A percentile compares a stretch with the other conserved stretches of the same genome.
Evolutionary conservation across 495 filamentous ascomycete genomes (phyloP).

Genomic region (Aspergillus taichungensis): DNA sequence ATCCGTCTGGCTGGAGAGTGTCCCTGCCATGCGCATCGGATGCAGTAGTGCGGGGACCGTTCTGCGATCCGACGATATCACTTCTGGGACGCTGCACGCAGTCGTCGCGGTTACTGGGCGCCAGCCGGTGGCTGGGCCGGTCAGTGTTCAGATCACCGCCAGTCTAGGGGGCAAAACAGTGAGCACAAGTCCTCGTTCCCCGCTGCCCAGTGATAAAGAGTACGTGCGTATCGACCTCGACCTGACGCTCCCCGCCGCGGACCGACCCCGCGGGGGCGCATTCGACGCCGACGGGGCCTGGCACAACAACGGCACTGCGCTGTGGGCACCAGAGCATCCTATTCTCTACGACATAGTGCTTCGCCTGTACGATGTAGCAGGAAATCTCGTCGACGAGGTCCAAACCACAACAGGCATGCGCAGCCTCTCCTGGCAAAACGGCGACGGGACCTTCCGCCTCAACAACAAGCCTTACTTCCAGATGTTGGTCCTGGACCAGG

Average conservation of each 20-base stretch:
- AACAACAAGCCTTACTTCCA: conserved; percentile 33
- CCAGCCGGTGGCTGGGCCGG: conserved; percentile 1
- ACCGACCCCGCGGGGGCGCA: conserved; percentile 3
- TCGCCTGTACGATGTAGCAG: conserved; percentile 13
- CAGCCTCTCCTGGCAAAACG: conserved; percentile 23
- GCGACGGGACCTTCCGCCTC: conserved; percentile 30
- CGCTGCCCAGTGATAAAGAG: conserved; percentile 11
- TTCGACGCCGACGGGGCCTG: conserved; percentile 15
- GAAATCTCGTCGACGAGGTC: conserved; percentile 18
- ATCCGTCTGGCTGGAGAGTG: conserved; percentile 30
- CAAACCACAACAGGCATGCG: conserved; percentile 30
- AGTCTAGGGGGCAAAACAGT: conserved; percentile 13
- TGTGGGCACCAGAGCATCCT: conserved; percentile 33
- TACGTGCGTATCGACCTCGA: conserved; percentile 16
- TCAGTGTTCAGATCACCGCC: conserved; percentile 19
- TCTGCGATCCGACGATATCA: conserved; percentile 25
- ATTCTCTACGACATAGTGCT: conserved; percentile 27
- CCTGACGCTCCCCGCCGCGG: conserved; percentile 10
- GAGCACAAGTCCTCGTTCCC: background rate
- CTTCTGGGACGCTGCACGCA: conserved; percentile 16
- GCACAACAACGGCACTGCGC: conserved; percentile 19
- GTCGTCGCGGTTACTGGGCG: conserved; percentile 15
- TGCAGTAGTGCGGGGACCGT: conserved; percentile 26
- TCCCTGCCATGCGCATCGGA: conserved; percentile 17
- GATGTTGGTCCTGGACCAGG: conserved; percentile 29